Conservation (phyloP, 1,284 basidiomycete species). For the Ceratobasidium papillatum region DNA sequence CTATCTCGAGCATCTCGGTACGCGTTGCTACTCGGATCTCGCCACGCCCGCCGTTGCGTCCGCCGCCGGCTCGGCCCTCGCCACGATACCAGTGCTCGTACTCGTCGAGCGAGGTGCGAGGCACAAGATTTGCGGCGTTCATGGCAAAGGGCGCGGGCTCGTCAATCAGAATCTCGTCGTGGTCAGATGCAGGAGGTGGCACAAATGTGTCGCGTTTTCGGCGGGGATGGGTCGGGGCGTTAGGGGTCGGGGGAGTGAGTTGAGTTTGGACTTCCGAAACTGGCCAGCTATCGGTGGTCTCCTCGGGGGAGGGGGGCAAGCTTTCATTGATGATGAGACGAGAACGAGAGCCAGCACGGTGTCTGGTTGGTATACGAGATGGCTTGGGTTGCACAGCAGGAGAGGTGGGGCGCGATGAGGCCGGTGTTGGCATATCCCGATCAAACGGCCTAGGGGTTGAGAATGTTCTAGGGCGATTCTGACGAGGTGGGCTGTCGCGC, state of each 20-base stretch:
- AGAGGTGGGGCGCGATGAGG: conserved; percentile 39
- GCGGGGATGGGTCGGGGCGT: conserved; percentile 1
- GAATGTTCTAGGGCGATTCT: conserved; percentile 13
- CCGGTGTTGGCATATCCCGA: conserved; percentile 40
- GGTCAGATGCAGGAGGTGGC: conserved; percentile 3
- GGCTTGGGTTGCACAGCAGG: conserved; percentile 25
- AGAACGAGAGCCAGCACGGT: conserved; percentile 31
- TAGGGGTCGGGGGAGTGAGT: conserved; percentile 26
- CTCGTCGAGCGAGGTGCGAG: conserved; percentile 40
- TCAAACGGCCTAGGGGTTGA: conserved; percentile 40
- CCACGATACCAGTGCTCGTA: conserved; percentile 46
- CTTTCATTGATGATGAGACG: background rate
- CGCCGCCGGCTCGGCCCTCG: conserved; percentile 44
- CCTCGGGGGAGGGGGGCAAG: conserved; percentile 42
- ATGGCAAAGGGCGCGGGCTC: conserved; percentile 42
- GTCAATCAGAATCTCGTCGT: conserved; percentile 32
- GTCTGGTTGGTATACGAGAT: conserved; percentile 40
- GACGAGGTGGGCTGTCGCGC: background rate
- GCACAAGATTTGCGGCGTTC: conserved; percentile 8
- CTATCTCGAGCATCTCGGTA: conserved; percentile 45
- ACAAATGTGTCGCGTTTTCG: conserved; percentile 37
- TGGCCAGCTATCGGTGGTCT: conserved; percentile 39
- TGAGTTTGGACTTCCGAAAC: background rate
- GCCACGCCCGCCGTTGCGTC: conserved; percentile 44
- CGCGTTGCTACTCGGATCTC: conserved; percentile 44